These are phyloP conservation scores for Diaporthe citriasiana DNA, from an alignment of 2,329 filamentous ascomycete genomes.

Conservation along the genomic window DNA sequence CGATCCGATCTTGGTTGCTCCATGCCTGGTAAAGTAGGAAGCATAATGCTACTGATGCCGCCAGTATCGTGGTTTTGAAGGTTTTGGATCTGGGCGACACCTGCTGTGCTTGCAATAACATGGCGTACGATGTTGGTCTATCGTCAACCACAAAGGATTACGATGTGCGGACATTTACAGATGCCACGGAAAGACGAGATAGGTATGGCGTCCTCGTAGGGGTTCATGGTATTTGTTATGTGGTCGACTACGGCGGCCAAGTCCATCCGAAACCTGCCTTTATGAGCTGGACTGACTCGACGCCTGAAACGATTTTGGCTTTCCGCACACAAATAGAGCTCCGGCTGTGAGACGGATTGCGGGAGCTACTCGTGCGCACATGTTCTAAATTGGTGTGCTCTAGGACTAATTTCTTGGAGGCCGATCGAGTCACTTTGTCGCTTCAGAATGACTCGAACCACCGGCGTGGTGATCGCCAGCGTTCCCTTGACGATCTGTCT, in stretches of 20 bases:
- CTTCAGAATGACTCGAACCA: not conserved
- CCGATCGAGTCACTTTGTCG: not conserved
- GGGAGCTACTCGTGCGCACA: constrained; percentile 2
- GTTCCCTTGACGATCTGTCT: not conserved
- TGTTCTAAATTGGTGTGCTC: constrained; percentile 13
- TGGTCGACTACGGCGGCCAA: not conserved
- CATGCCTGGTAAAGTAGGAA: constrained; percentile 13
- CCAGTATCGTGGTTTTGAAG: not conserved
- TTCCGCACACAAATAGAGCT: constrained; percentile 3
- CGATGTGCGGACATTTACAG: no score
- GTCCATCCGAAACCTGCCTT: constrained; percentile 7
- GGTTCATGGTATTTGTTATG: not conserved
- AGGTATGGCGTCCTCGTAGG: not conserved
- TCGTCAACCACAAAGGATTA: not conserved
- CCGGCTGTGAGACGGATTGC: not conserved
- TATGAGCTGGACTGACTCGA: constrained; percentile 3
- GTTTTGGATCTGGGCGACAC: constrained; percentile 19
- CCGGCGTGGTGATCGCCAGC: no score
- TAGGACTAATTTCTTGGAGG: not conserved
- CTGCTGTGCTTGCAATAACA: constrained; percentile 25
- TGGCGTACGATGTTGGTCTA: not conserved
- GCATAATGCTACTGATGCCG: not conserved
- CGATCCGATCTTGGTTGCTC: constrained; percentile 20
- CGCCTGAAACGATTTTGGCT: constrained; percentile 27
- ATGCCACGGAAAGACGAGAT: not conserved